These are phyloP conservation scores for Medicago ruthenica DNA, from an alignment of 306 rosid species.

Conservation along the genomic window DNA sequence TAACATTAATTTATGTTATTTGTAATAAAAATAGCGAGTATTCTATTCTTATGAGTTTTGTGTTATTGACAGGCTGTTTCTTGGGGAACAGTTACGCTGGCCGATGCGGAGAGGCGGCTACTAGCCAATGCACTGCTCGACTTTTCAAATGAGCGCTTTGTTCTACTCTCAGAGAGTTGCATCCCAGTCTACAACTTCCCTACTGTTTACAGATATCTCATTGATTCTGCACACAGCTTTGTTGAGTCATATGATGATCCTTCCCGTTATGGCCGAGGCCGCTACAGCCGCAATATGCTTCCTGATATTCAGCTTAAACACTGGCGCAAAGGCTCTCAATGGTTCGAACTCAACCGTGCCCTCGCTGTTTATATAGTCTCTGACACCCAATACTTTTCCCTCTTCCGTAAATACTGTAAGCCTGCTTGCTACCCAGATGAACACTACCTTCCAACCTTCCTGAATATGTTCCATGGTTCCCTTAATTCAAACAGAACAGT, in stretches of 20 bases:
- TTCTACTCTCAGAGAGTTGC: conserved; percentile 95
- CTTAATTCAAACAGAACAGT: conserved; percentile 81
- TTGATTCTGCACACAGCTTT: conserved; percentile 65
- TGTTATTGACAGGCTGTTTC: conserved; percentile 58
- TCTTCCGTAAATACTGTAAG: conserved; percentile 75
- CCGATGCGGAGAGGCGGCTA: conserved; percentile 95
- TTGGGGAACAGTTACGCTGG: conserved; percentile 80
- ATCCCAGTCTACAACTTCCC: conserved; percentile 85
- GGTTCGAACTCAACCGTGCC: conserved; percentile 77
- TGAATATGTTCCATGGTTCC: conserved; percentile 78
- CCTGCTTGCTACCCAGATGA: conserved; percentile 99
- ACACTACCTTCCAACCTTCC: conserved; percentile 82
- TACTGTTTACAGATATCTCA: conserved; percentile 78
- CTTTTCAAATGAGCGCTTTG: conserved; percentile 86
- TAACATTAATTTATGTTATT: too few species aligned
- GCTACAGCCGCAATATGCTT: conserved; percentile 84
- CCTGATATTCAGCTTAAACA: conserved; percentile 76
- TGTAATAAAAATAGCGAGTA: too few species aligned
- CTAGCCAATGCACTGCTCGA: conserved; percentile 88
- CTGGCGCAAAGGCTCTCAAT: conserved; percentile 94
- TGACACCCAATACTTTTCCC: conserved; percentile 63
- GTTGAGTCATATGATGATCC: conserved; percentile 91
- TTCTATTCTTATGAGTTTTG: neutral
- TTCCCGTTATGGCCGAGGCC: conserved; percentile 86
- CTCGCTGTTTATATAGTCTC: conserved; percentile 63